phyloP scores from a whole-genome alignment of 768 basidiomycete genomes.

The Podaxis sp. region DNA sequence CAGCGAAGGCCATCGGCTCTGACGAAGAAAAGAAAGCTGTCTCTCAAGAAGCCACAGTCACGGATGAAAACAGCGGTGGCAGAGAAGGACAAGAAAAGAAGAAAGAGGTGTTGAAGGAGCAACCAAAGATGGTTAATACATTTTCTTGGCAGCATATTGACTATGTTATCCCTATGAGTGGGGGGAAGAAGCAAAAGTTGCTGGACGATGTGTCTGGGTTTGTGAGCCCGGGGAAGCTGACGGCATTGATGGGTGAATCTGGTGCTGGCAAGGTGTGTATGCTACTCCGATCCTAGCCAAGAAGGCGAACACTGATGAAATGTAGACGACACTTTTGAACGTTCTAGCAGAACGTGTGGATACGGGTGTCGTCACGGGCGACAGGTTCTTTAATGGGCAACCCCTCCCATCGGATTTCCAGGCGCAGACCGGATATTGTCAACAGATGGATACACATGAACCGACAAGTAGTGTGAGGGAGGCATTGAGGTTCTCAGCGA shows the following conservation, averaged over 20 bases:
- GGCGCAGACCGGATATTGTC: conserved; percentile 80
- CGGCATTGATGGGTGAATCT: conserved; percentile 71
- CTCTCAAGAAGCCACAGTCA: background rate
- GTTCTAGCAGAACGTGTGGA: conserved; percentile 52
- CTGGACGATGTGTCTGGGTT: conserved; percentile 77
- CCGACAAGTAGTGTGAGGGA: conserved; percentile 77
- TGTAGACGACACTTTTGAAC: conserved; percentile 57
- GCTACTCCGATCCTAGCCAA: conserved; percentile 13
- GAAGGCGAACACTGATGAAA: conserved; percentile 22
- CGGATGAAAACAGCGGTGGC: background rate
- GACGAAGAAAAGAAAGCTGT: conserved; percentile 35
- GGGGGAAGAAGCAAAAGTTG: conserved; percentile 45
- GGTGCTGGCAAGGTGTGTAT: conserved; percentile 44
- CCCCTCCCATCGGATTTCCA: conserved; percentile 55
- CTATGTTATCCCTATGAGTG: conserved; percentile 59
- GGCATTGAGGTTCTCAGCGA: conserved; percentile 78
- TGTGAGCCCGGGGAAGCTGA: conserved; percentile 79
- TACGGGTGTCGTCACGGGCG: conserved; percentile 49
- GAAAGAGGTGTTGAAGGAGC: conserved; percentile 37
- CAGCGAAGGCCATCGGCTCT: conserved; percentile 25
- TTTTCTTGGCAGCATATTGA: conserved; percentile 81
- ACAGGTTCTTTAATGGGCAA: conserved; percentile 56
- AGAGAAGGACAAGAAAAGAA: conserved; percentile 22
- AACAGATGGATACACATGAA: conserved; percentile 83
- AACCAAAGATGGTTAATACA: conserved; percentile 49